Percentiles rank a stretch among this genome's conserved stretches.
Conservation (phyloP, 2,329 filamentous ascomycete genomes). For the Esteya vermicola region DNA sequence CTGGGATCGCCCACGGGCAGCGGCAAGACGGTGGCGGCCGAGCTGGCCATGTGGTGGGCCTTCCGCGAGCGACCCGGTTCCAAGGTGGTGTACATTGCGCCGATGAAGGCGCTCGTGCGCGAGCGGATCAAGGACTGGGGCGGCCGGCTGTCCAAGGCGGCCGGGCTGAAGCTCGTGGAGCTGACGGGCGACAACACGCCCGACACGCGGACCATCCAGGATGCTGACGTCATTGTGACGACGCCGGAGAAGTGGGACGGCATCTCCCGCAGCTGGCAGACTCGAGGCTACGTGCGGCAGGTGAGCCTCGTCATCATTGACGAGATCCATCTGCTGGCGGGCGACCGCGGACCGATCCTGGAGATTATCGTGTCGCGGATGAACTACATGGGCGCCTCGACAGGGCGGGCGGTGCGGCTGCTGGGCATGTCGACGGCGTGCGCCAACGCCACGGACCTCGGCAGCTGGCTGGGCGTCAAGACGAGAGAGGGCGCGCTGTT, state of each 20-base stretch:
- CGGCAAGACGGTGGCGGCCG: constrained; percentile 92
- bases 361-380: constrained; percentile 91
- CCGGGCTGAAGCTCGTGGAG: constrained; percentile 85
- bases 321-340: constrained; percentile 93
- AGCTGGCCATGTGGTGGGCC: constrained; percentile 99
- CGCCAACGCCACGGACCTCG: constrained; percentile 86
- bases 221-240: constrained; percentile 95
- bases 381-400: constrained; percentile 97
- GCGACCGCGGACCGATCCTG: constrained; percentile 90
- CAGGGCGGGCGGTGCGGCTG: constrained; percentile 73
- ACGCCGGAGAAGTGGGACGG: constrained; percentile 99
- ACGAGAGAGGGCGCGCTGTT: constrained; percentile 56
- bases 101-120: constrained; percentile 96
- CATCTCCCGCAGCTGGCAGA: constrained; percentile 98
- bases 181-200: constrained; percentile 92
- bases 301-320: constrained; percentile 96
- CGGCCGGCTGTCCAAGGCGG: constrained; percentile 60
- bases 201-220: constrained; percentile 85
- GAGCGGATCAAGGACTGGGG: constrained; percentile 96
- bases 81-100: constrained; percentile 97
- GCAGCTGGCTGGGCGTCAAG: constrained; percentile 94
- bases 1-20: constrained; percentile 92
- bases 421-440: constrained; percentile 99
- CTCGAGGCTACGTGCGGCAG: constrained; percentile 86
- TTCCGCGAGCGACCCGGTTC: constrained; percentile 88